Evolutionary conservation across 768 basidiomycete species (phyloP), one percentile per base, ranked within the genome.

Genomic region (Suillus sp.): DNA sequence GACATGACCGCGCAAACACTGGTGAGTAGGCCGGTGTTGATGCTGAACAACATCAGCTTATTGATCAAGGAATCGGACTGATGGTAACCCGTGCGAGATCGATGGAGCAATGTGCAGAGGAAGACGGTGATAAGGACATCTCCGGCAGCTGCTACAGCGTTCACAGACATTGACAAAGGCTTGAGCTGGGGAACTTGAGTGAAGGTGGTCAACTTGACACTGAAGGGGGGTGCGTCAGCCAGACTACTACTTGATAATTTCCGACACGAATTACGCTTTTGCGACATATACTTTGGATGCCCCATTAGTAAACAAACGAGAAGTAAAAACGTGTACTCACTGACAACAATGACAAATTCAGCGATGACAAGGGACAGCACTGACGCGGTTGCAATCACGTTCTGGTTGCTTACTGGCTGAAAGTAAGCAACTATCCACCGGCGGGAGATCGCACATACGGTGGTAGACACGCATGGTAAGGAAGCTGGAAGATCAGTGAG

Each of bases 1-100:
- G 83, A 84, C 53, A 80, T 83, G 34, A 84, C 72, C 4, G 84
- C 84, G 61, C 83, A 85, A 3, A 84, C 62, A 64, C 83, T 80
- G 61, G 61, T 62, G 10, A 62, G 40, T 5, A 62, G 37, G 37
- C 61, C 61, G 9, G 61, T 62, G 56, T 81, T 83, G 34, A 84
- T 79, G 35, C 81, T 77, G 68, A 81, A 84, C 22, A 84, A 48
- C 53, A 82, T 84, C 79, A 84, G 65, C 62, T 73, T 77, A 58
- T 78, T 84, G 59, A 84, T 80, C 69, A 84, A 80, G 4, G 74
- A 79, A 65, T 83, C 82, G 18, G 80, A 80, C 80, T 71, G 78
- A 54, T 74, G 77, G 68, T 82, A 83, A 6, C 82, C 81, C 1
- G 83, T 83, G 7, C 81, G 74, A 4, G 81, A 77, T 3, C 62